Conservation (phyloP, 2,329 filamentous ascomycete genomes). For the Colletotrichum echinochloae region DNA sequence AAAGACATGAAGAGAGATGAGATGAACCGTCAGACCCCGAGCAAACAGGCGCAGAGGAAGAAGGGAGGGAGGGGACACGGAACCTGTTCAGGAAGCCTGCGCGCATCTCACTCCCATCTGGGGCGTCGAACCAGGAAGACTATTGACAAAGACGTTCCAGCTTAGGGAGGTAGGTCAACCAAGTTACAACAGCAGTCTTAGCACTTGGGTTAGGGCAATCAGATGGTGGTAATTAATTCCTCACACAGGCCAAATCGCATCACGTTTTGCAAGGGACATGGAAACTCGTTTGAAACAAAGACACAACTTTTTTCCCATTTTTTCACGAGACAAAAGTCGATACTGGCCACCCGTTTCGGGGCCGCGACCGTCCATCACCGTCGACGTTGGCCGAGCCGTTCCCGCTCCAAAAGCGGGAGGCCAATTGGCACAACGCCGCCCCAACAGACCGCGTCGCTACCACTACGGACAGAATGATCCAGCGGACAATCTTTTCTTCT, state of each 20-base stretch:
- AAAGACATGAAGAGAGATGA: background rate
- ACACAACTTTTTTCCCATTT: slow-evolving; percentile 35
- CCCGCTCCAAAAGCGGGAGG: background rate
- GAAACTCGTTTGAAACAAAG: slow-evolving; percentile 21
- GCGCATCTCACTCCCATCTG: background rate
- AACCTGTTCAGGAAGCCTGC: background rate
- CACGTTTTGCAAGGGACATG: background rate
- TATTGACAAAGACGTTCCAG: too few relatives aligned
- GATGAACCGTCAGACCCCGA: background rate
- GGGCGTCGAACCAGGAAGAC: background rate
- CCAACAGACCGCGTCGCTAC: background rate
- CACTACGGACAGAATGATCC: background rate
- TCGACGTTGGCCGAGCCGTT: background rate
- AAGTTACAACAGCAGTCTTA: too few relatives aligned
- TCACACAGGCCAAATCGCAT: background rate
- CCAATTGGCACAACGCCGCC: background rate
- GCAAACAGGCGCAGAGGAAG: background rate
- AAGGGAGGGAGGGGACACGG: background rate
- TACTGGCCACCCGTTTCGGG: slow-evolving; percentile 15
- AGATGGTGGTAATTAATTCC: background rate
- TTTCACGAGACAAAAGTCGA: slow-evolving; percentile 26
- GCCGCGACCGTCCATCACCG: background rate
- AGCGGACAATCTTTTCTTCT: slow-evolving; percentile 14
- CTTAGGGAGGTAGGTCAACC: too few relatives aligned
- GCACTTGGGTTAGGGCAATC: too few relatives aligned